Percentiles rank a stretch among this genome's conserved stretches.
Evolutionary conservation across 176 grass and related monocot genomes (phyloP).

Genomic region (Calamus simplicifolius): DNA sequence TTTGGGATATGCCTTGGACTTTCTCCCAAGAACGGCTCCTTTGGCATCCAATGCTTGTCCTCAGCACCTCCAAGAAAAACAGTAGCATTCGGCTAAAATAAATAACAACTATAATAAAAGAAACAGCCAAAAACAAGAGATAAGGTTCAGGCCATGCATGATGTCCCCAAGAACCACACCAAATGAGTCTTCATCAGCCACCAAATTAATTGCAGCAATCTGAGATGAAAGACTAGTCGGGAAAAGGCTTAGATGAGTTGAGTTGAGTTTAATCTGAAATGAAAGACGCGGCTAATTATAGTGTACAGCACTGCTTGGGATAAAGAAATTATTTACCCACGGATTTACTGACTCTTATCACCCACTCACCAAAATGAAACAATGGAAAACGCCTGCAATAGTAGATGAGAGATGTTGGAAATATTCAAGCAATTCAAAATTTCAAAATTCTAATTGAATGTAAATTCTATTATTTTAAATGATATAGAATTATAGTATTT

Average conservation of each 20-base stretch:
- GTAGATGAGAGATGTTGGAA: no score
- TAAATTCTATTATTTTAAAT: no score
- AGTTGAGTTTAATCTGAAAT: no score
- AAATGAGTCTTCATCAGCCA: slow-evolving; percentile 80
- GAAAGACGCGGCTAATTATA: slow-evolving; percentile 1
- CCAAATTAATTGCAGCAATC: slow-evolving; percentile 97
- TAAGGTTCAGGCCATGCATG: slow-evolving; percentile 37
- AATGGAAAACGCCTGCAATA: slow-evolving; percentile 87
- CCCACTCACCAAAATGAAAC: slow-evolving; percentile 99
- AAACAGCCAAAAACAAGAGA: background rate
- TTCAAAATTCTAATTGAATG: no score
- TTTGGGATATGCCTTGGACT: slow-evolving; percentile 83
- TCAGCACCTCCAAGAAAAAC: slow-evolving; percentile 17
- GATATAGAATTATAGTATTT: no score
- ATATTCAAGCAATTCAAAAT: no score
- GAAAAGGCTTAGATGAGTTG: no score
- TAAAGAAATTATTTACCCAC: slow-evolving; percentile 3
- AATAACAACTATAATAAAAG: no score
- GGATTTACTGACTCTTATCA: slow-evolving; percentile 92
- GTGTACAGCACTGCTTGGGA: background rate
- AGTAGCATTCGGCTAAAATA: no score
- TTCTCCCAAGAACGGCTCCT: slow-evolving; percentile 85
- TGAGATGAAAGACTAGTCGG: slow-evolving; percentile 25
- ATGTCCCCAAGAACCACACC: slow-evolving; percentile 91
- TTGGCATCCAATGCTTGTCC: slow-evolving; percentile 92